Evolutionary conservation across 2,329 filamentous ascomycete genomes (phyloP).

Genomic region (Sporothrix humicola): DNA sequence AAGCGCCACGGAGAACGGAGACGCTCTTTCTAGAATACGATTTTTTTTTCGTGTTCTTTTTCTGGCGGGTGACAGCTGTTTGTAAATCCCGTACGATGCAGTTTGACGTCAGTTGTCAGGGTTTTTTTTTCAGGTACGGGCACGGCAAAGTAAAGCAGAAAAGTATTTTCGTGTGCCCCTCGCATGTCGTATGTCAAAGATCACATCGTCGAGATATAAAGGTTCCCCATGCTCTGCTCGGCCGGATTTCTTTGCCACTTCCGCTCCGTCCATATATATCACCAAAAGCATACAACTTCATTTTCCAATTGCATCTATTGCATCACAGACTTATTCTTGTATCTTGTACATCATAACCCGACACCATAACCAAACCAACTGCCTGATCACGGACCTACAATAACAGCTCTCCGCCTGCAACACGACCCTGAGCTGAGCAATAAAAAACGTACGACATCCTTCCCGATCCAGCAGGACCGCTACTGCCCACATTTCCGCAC

Average conservation of each 20-base stretch:
- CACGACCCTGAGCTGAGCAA: constrained; percentile 8
- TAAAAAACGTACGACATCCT: constrained; percentile 28
- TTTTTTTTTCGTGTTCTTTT: constrained; percentile 2
- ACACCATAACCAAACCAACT: not conserved
- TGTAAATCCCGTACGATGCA: not conserved
- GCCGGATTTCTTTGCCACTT: constrained; percentile 9
- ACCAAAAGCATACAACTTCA: not conserved
- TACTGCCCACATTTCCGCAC: not conserved
- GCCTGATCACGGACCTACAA: not conserved
- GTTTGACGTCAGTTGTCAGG: constrained; percentile 15
- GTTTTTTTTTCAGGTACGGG: not conserved
- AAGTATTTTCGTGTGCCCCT: not conserved
- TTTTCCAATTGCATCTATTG: not conserved
- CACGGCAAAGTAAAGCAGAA: not conserved
- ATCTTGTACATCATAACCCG: not conserved
- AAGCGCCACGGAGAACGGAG: constrained; percentile 17
- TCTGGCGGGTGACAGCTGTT: not conserved
- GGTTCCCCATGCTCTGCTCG: not conserved
- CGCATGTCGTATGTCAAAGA: not conserved
- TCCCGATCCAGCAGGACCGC: not conserved
- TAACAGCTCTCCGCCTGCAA: not conserved
- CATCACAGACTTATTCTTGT: not conserved
- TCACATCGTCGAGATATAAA: constrained; percentile 3
- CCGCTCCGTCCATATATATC: not conserved
- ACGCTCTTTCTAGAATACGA: constrained; percentile 5